Evolutionary conservation across 768 basidiomycete species (phyloP), one percentile per base, ranked within the genome.

Genomic region (Tephrocybe rancida): DNA sequence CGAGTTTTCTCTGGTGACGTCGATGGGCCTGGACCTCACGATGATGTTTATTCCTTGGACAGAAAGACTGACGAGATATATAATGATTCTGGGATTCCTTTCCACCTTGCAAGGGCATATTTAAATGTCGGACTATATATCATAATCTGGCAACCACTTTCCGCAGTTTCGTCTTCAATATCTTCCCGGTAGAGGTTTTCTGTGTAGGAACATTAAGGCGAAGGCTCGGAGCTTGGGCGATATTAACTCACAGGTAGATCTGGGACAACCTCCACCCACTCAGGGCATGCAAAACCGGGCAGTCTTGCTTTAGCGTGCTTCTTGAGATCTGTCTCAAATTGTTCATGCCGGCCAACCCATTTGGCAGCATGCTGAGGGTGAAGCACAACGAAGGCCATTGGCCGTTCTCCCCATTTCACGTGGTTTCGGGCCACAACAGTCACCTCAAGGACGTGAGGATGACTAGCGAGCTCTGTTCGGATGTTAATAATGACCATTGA

Each of bases 171-270:
- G 82, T 82, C 75, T 94, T 92, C 62, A 88, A 72, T 51, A 94
- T 92, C 71, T 94, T 94, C 16, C 92, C 91, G 0, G 91, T 94
- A 3, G 88, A 88, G 11, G 90, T 92, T 86, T 92, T 92, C 90
- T 92, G 32, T n/a, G n/a, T n/a, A n/a, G n/a, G n/a, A n/a, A n/a
- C 55, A 39, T 4, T 6, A 54, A 19, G 21, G 21, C 18, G n/a
- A n/a, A n/a, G n/a, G n/a, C n/a, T n/a, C n/a, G n/a, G n/a, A n/a
- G n/a, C n/a, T n/a, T n/a, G n/a, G n/a, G 18, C 6, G 38, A 5
- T 0, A 45, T 2, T 24, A 67, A n/a, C 84, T 73, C 60, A 90
- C 92, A n/a, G 92, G 92, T 50, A 95, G 71, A 53, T 88, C 88
- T 1, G 81, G 71, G 2, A 95, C 88, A 25, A 94, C 74, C 50